A percentile compares a stretch with the other conserved stretches of the same genome.
These are phyloP conservation scores for Boehmeria nivea DNA, from an alignment of 306 rosid species.

Conservation along the genomic window DNA sequence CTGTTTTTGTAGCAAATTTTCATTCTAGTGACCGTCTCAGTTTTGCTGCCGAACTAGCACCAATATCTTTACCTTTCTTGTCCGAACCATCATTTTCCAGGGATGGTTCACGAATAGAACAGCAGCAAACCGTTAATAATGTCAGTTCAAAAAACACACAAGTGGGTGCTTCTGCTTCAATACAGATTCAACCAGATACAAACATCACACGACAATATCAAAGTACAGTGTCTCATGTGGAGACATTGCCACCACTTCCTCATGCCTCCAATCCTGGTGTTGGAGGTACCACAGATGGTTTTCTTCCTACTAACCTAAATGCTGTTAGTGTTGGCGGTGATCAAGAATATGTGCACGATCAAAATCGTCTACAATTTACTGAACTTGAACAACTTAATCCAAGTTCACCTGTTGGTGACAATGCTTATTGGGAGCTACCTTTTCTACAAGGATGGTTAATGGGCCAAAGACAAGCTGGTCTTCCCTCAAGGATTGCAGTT, in stretches of 20 bases:
- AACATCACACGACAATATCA: slow-evolving; percentile 54
- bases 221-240: too few species aligned
- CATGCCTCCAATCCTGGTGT: slow-evolving; percentile 22
- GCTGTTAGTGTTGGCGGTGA: slow-evolving; percentile 28
- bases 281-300: slow-evolving; percentile 26
- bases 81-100: slow-evolving; percentile 39
- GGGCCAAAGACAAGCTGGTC: slow-evolving; percentile 77
- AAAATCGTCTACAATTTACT: slow-evolving; percentile 26
- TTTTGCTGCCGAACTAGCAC: slow-evolving; percentile 49
- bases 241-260: too few species aligned
- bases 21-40: slow-evolving; percentile 49
- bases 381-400: slow-evolving; percentile 34
- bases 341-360: slow-evolving; percentile 28
- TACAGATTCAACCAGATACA: slow-evolving; percentile 45
- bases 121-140: slow-evolving; percentile 46
- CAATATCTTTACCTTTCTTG: slow-evolving; percentile 62
- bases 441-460: slow-evolving; percentile 86
- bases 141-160: slow-evolving; percentile 44
- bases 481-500: slow-evolving; percentile 29
- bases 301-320: slow-evolving; percentile 21
- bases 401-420: slow-evolving; percentile 43
- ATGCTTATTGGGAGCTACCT: slow-evolving; percentile 72
- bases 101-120: slow-evolving; percentile 54
- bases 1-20: slow-evolving; percentile 67
- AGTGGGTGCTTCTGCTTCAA: slow-evolving; percentile 44